Evolutionary conservation across 2,329 filamentous ascomycete genomes (phyloP), one percentile per base, ranked within the genome.

Genomic region (Fusarium miscanthi): DNA sequence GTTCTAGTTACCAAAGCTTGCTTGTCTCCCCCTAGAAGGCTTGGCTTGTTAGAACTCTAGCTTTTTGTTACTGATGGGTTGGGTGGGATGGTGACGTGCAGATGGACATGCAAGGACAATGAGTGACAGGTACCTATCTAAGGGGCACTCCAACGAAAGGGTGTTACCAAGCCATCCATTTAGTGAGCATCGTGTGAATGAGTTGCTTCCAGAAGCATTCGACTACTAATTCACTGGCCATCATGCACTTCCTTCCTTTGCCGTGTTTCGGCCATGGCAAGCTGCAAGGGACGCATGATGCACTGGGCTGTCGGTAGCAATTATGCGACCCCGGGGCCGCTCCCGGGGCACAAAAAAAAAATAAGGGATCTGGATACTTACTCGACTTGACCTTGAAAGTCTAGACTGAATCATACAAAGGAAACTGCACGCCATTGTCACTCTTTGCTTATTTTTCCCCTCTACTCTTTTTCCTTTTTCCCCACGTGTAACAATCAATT

Each of bases 361-460:
- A 70, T 49, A 69, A 69, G 52, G 63, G 71, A 62, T 69, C 56
- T 73, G 46, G 42, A 69, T 68, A 64, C 54, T 68, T 68, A 64
- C 54, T 68, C 51, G 46, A 37, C 42, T 51, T 48, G 37, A 40
- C 25, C 40, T 61, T 61, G 40, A 61, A 52, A 69, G 66, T 56
- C 66, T 53, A 71, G 63, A 68, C 70, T 71, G 57, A 67, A 60
- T 72, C 70, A 71, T 54, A 72, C 58, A 72, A 72, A 62, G 49
- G 59, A 61, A 38, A 43, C 59, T 67, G 49, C 35, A 30, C 49
- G 23, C 59, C 38, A 56, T 45, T 64, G 66, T 69, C 59, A 73
- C 48, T 62, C 63, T 48, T 69, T 74, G 27, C 48, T 37, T 23
- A 12, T 48, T 17, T 13, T 12, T 8, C 21, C 23, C 46, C 46